A percentile compares a stretch with the other conserved stretches of the same genome.
These are phyloP conservation scores for Plasmodium relictum DNA, from an alignment of 169 alveolate species.

Conservation along the genomic window DNA sequence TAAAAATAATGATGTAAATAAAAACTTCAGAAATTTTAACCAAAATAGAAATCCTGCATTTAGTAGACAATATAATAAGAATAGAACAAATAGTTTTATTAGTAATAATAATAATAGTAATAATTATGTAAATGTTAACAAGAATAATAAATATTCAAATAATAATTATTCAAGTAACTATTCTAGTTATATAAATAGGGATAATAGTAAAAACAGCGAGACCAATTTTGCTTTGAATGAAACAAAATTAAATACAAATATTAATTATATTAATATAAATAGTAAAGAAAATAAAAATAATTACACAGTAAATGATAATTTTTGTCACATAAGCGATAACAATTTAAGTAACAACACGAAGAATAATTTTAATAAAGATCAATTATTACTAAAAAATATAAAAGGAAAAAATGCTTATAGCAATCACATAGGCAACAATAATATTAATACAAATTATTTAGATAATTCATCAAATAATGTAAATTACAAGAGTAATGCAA, in stretches of 20 bases:
- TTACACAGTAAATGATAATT: background rate
- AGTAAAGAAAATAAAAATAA: conserved; percentile 39
- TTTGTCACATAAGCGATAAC: conserved; percentile 22
- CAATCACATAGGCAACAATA: background rate
- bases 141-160: background rate
- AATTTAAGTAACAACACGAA: conserved; percentile 6
- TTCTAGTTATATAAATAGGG: conserved; percentile 22
- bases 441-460: conserved; percentile 10
- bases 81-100: background rate
- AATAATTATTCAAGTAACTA: conserved; percentile 23
- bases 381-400: conserved; percentile 20
- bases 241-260: conserved; percentile 48
- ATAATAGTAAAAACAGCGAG: conserved; percentile 8
- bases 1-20: conserved; percentile 59
- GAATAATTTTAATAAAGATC: conserved; percentile 47
- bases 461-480: conserved; percentile 32
- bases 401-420: conserved; percentile 35
- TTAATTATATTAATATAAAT: conserved; percentile 19
- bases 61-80: conserved; percentile 21
- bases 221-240: conserved; percentile 20
- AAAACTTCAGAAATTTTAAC: conserved; percentile 12
- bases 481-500: conserved; percentile 20
- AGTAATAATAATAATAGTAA: background rate
- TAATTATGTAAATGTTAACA: conserved; percentile 8
- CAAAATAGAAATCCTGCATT: conserved; percentile 40